Evolutionary conservation across 2,329 filamentous ascomycete genomes (phyloP).

Genomic region (Chaetomiaceae sp.): DNA sequence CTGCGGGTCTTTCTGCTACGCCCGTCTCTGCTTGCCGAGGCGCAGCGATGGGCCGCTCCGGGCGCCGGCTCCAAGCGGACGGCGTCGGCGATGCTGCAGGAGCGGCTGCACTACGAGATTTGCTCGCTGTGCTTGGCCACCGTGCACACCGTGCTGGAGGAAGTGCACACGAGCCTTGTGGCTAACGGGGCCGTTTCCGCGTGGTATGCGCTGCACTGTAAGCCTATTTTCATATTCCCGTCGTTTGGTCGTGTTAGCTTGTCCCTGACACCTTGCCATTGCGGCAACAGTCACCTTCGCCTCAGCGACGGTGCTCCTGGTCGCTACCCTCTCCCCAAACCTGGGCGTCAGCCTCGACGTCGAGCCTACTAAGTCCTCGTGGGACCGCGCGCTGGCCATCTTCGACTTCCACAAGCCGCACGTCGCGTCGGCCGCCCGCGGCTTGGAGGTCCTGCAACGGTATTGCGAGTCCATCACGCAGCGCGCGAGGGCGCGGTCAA

Average conservation of each 20-base stretch:
- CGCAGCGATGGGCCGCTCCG: conserved; percentile 7
- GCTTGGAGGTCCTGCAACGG: conserved; percentile 6
- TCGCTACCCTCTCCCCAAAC: conserved; percentile 12
- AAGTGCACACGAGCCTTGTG: conserved; percentile 6
- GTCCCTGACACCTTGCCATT: neutral
- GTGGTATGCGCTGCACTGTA: conserved; percentile 20
- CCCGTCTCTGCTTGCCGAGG: conserved; percentile 16
- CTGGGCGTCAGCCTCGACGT: conserved; percentile 11
- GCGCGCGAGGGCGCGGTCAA: neutral
- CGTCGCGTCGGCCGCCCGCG: conserved; percentile 10
- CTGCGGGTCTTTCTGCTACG: conserved; percentile 13
- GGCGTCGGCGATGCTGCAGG: conserved; percentile 5
- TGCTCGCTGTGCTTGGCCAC: conserved; percentile 13
- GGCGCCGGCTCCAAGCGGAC: neutral
- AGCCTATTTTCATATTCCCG: neutral
- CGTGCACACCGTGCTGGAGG: conserved; percentile 11
- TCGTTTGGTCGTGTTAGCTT: too few relatives aligned
- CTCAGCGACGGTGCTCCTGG: conserved; percentile 16
- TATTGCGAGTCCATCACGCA: conserved; percentile 5
- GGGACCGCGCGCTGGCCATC: conserved; percentile 18
- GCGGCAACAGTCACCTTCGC: conserved; percentile 14
- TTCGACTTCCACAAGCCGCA: conserved; percentile 13
- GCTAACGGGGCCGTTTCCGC: conserved; percentile 1
- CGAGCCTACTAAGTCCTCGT: conserved; percentile 13
- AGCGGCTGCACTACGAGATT: conserved; percentile 10